phyloP scores from a whole-genome alignment of 2,329 filamentous ascomycete genomes.

The Dothideomycetidae sp. region DNA sequence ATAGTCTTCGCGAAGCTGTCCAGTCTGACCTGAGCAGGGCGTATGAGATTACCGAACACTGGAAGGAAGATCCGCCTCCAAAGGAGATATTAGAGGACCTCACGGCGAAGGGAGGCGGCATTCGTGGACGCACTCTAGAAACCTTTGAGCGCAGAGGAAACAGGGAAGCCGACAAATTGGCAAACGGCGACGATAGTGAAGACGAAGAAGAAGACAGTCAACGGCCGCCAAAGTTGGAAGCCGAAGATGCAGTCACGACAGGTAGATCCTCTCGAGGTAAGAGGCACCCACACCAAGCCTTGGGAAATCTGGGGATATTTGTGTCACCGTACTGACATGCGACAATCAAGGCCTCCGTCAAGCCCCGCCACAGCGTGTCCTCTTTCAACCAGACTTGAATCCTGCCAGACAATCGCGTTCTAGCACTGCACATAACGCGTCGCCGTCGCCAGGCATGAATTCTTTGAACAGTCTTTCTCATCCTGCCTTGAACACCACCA shows the following conservation, averaged over 20 bases:
- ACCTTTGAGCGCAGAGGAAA: slow-evolving; percentile 47
- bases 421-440: slow-evolving; percentile 23
- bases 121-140: slow-evolving; percentile 66
- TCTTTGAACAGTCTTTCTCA: slow-evolving; percentile 20
- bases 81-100: slow-evolving; percentile 74
- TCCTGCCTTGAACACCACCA: slow-evolving; percentile 15
- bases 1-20: no score
- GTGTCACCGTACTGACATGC: slow-evolving; percentile 1
- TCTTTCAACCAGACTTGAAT: slow-evolving; percentile 69
- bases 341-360: slow-evolving; percentile 48
- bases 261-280: slow-evolving; percentile 21
- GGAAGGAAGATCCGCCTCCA: slow-evolving; percentile 68
- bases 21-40: slow-evolving; percentile 33
- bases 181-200: slow-evolving; percentile 42
- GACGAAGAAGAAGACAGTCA: slow-evolving; percentile 35
- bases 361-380: slow-evolving; percentile 69
- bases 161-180: slow-evolving; percentile 32
- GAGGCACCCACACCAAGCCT: slow-evolving; percentile 6
- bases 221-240: slow-evolving; percentile 37
- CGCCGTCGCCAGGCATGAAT: slow-evolving; percentile 32
- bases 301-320: background rate
- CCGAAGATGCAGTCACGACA: slow-evolving; percentile 33
- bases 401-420: slow-evolving; percentile 51
- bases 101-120: slow-evolving; percentile 64
- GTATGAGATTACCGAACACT: slow-evolving; percentile 67